A percentile compares a stretch with the other conserved stretches of the same genome.
Conservation (phyloP, 2,329 filamentous ascomycete genomes). For the Sphaceloma murrayae region DNA sequence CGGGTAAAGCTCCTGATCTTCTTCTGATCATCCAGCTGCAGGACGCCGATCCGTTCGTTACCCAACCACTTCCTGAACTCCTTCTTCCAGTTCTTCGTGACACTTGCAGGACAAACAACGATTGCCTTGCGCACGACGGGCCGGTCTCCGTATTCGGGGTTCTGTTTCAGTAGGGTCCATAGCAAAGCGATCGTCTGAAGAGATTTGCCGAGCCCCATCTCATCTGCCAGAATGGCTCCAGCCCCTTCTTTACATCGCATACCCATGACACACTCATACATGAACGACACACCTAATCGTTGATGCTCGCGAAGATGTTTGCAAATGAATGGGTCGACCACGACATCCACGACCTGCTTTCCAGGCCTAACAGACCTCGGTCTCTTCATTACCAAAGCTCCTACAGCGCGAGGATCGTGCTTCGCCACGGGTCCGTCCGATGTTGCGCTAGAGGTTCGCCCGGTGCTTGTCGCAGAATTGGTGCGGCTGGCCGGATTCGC, state of each 20-base stretch:
- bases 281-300: constrained; percentile 57
- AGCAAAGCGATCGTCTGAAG: constrained; percentile 61
- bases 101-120: constrained; percentile 62
- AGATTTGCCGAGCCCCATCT: constrained; percentile 68
- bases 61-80: constrained; percentile 68
- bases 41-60: constrained; percentile 58
- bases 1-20: constrained; percentile 59
- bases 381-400: constrained; percentile 58
- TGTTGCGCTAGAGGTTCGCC: background rate
- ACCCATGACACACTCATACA: constrained; percentile 70
- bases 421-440: constrained; percentile 48
- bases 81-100: constrained; percentile 64
- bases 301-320: constrained; percentile 59
- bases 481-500: constrained; percentile 45
- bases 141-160: constrained; percentile 49
- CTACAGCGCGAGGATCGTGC: constrained; percentile 51
- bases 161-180: constrained; percentile 65
- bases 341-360: constrained; percentile 61
- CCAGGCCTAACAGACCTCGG: constrained; percentile 48
- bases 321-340: constrained; percentile 56
- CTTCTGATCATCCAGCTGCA: constrained; percentile 52
- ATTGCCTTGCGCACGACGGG: constrained; percentile 61
- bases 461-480: constrained; percentile 49
- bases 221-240: constrained; percentile 62
- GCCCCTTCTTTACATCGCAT: constrained; percentile 56